Evolutionary conservation across 2,329 filamentous ascomycete species (phyloP), one percentile per base, ranked within the genome.

Genomic region (Dothideomycetes sp.): DNA sequence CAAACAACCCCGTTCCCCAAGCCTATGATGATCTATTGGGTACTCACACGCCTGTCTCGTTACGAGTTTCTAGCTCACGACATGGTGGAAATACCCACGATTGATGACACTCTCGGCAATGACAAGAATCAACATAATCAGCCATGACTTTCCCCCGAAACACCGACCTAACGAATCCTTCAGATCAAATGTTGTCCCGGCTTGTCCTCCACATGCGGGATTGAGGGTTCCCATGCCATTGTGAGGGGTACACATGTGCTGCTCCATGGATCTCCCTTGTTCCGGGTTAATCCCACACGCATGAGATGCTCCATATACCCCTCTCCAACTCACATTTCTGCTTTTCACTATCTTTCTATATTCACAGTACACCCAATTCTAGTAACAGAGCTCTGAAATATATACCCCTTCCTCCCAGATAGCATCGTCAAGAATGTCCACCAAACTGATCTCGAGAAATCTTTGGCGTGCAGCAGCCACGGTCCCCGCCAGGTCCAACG

Each of bases 391-490:
- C n/a, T n/a, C n/a, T n/a, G n/a, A n/a, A n/a, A n/a, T n/a, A 27
- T 27, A 27, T 27, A 27, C 12, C 12, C 22, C 7, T 27, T 12
- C 12, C 22, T 7, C 12, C 22, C 22, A 27, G 12, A 12, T 7
- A 27, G 22, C 7, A 27, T 7, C 22, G 22, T 27, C 22, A 7
- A 27, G 7, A 27, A 44, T 44, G 42, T 31, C 32, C 18, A 36
- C 35, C 17, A 33, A 24, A 24, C 9, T 44, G 4, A 9, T 19
- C 17, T 22, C 24, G 9, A 33, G 24, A 24, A 33, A 30, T 19
- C 16, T 31, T n/a, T 24, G 22, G 34, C 42, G 35, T n/a, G 32
- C 32, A n/a, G 22, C 32, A 4, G 11, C 15, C 10, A 17, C 41
- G n/a, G 17, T 9, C 7, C 32, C 24, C 22, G 12, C n/a, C 19